These are phyloP conservation scores for Peronospora farinosa DNA, from an alignment of 352 stramenopile species.

Conservation along the genomic window DNA sequence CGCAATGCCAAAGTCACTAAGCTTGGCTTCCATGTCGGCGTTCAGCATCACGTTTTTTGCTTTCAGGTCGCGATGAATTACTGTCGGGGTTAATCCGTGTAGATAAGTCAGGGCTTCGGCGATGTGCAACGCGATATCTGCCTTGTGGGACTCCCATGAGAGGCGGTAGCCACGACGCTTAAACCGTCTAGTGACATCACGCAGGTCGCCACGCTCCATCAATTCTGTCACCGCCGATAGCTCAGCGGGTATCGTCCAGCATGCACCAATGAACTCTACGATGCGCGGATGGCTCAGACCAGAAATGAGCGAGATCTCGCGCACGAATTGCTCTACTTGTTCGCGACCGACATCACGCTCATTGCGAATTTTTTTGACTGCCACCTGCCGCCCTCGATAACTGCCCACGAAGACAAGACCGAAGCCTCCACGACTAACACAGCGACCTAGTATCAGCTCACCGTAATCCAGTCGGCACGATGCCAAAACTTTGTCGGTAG, in stretches of 20 bases:
- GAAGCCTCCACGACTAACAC: conserved; percentile 36
- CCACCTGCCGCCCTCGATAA: conserved; percentile 32
- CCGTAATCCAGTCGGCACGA: conserved; percentile 30
- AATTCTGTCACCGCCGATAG: conserved; percentile 54
- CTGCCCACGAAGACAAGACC: conserved; percentile 42
- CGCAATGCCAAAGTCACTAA: conserved; percentile 69
- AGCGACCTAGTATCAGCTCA: conserved; percentile 32
- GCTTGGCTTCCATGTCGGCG: conserved; percentile 50
- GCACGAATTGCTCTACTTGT: conserved; percentile 51
- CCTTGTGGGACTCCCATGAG: conserved; percentile 53
- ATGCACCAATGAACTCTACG: conserved; percentile 58
- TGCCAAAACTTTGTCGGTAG: conserved; percentile 31
- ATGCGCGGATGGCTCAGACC: conserved; percentile 49
- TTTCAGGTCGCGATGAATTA: conserved; percentile 48
- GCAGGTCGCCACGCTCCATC: conserved; percentile 61
- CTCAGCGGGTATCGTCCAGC: conserved; percentile 44
- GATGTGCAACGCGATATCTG: conserved; percentile 48
- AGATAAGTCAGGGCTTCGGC: conserved; percentile 57
- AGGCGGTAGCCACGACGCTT: conserved; percentile 37
- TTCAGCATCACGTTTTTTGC: conserved; percentile 45
- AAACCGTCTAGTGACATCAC: conserved; percentile 44
- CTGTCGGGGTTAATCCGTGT: conserved; percentile 51
- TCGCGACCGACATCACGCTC: conserved; percentile 26
- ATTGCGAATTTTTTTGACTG: conserved; percentile 44
- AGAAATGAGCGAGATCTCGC: conserved; percentile 52